Evolutionary conservation across 345 rosid genomes (phyloP).

Genomic region (Hypericum androsaemum): DNA sequence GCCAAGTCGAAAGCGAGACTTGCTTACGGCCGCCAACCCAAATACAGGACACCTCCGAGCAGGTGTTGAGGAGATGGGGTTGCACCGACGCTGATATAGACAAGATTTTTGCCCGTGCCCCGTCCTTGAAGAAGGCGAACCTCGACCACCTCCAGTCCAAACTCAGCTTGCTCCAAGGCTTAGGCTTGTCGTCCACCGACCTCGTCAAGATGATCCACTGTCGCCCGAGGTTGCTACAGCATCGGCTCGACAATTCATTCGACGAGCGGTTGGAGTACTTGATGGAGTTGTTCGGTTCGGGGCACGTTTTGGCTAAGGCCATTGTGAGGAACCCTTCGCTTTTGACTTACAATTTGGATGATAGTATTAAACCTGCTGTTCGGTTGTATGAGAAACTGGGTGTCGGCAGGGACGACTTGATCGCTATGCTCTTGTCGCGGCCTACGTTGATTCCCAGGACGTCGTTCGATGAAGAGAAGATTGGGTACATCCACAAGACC

Average conservation of each 20-base stretch:
- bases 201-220: conserved; percentile 67
- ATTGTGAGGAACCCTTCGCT: conserved; percentile 69
- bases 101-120: conserved; percentile 38
- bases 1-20: conserved; percentile 25
- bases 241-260: conserved; percentile 40
- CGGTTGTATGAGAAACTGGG: conserved; percentile 52
- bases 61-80: conserved; percentile 54
- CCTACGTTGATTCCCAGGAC: conserved; percentile 74
- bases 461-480: conserved; percentile 45
- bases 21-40: conserved; percentile 2
- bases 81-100: conserved; percentile 51
- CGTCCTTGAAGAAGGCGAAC: conserved; percentile 45
- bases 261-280: conserved; percentile 60
- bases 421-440: conserved; percentile 48
- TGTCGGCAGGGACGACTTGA: conserved; percentile 34
- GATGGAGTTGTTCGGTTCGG: conserved; percentile 41
- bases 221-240: conserved; percentile 67
- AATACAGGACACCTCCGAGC: conserved; percentile 18
- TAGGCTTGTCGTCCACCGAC: conserved; percentile 56
- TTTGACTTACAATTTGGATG: conserved; percentile 54
- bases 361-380: conserved; percentile 43
- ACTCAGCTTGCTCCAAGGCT: conserved; percentile 34
- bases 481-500: conserved; percentile 46
- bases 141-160: conserved; percentile 42
- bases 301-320: conserved; percentile 48